phyloP scores from a whole-genome alignment of 1,284 basidiomycete genomes.

The Coriolopsis trogii region DNA sequence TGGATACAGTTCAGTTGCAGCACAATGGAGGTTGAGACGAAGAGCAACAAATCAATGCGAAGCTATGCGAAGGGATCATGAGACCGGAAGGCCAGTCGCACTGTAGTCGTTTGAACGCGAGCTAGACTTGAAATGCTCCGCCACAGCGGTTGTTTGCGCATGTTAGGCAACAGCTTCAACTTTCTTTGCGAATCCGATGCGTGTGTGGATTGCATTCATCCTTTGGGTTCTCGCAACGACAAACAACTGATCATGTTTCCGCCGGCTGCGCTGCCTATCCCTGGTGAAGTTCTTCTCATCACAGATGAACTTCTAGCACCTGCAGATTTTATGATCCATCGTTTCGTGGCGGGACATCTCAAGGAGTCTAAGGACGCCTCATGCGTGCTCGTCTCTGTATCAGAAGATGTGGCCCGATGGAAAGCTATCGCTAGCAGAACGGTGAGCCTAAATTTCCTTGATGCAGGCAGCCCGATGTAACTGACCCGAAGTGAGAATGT shows the following conservation, averaged over 20 bases:
- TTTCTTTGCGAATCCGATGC: constrained; percentile 1
- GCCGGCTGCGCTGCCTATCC: constrained; percentile 46
- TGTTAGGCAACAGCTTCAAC: constrained; percentile 18
- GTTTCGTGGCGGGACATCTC: constrained; percentile 49
- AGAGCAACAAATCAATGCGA: too few species aligned
- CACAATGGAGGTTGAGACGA: too few species aligned
- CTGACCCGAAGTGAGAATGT: constrained; percentile 45
- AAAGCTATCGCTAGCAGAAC: constrained; percentile 62
- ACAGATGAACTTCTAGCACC: constrained; percentile 70
- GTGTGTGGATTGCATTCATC: background rate
- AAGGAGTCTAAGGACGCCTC: constrained; percentile 45
- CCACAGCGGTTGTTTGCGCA: constrained; percentile 19
- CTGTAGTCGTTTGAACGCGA: background rate
- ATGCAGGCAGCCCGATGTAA: background rate
- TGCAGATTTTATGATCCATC: constrained; percentile 67
- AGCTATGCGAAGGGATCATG: too few species aligned
- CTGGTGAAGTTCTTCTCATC: constrained; percentile 54
- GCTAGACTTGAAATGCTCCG: constrained; percentile 1
- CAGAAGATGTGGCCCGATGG: constrained; percentile 60
- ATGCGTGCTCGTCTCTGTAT: constrained; percentile 58
- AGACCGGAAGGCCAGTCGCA: background rate
- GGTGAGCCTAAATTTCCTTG: constrained; percentile 36
- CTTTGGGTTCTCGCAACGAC: background rate
- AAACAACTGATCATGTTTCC: constrained; percentile 39
- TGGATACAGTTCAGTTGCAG: too few species aligned